Percentiles rank a stretch among this genome's conserved stretches.
These are phyloP conservation scores for Borovskyia barvae DNA, from an alignment of 208 protist genomes.

Conservation along the genomic window DNA sequence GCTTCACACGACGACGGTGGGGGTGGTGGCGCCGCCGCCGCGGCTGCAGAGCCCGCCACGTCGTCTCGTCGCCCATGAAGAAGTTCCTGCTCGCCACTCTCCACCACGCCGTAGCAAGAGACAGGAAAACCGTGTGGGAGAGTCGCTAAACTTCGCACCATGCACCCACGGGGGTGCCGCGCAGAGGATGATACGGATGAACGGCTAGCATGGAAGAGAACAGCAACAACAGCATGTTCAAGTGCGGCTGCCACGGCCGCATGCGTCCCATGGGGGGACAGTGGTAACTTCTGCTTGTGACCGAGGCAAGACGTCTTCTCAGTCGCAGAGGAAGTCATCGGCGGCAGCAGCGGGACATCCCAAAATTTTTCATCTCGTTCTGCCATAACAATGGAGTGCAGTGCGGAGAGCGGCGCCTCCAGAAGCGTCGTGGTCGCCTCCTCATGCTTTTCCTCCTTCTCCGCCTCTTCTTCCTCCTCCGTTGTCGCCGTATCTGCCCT, in stretches of 20 bases:
- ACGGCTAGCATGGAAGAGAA: constrained; percentile 38
- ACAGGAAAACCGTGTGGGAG: constrained; percentile 57
- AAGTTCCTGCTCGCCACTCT: constrained; percentile 69
- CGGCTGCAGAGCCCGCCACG: too few relatives aligned
- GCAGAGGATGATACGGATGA: background rate
- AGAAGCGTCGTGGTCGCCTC: constrained; percentile 27
- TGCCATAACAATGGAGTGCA: constrained; percentile 30
- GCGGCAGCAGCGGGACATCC: constrained; percentile 6
- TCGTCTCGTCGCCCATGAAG: constrained; percentile 3
- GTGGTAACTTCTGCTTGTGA: background rate
- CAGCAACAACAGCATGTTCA: constrained; percentile 70
- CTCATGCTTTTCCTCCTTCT: background rate
- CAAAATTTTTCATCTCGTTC: constrained; percentile 32
- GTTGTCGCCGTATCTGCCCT: background rate
- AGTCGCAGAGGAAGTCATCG: background rate
- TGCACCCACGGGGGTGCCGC: background rate
- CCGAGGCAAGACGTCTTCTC: too few relatives aligned
- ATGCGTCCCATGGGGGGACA: too few relatives aligned
- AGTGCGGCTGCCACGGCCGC: constrained; percentile 54
- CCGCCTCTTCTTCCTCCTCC: background rate
- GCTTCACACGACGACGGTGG: too few relatives aligned
- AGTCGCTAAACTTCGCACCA: constrained; percentile 38
- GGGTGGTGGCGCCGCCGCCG: too few relatives aligned
- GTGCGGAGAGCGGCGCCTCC: constrained; percentile 12
- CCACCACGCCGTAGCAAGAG: constrained; percentile 75